These are phyloP conservation scores for Blastobotrys proliferans DNA, from an alignment of 1,139 yeast genomes.

Conservation along the genomic window DNA sequence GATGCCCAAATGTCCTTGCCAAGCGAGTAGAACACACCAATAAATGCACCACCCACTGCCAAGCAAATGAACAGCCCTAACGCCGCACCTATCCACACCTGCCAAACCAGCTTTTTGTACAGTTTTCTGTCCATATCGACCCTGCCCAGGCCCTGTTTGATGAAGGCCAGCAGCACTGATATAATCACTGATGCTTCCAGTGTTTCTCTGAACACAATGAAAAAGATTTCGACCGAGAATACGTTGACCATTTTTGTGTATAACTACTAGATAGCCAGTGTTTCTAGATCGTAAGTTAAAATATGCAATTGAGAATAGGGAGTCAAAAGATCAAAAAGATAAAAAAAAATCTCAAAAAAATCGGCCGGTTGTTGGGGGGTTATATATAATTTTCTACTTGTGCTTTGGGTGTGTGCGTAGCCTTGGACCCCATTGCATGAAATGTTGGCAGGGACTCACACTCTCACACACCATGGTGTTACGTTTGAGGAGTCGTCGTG, in stretches of 20 bases:
- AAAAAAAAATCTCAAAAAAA: conserved; percentile 1
- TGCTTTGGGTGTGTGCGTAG: no score
- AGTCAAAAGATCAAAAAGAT: not conserved
- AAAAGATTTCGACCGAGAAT: conserved; percentile 52
- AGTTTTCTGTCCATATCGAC: conserved; percentile 45
- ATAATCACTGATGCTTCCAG: conserved; percentile 87
- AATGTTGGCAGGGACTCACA: no score
- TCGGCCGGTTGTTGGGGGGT: not conserved
- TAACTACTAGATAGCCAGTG: not conserved
- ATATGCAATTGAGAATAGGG: not conserved
- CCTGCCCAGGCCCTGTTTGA: conserved; percentile 75
- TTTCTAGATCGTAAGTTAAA: not conserved
- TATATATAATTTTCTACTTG: not conserved
- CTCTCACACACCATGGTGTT: no score
- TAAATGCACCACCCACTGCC: conserved; percentile 76
- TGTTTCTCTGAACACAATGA: conserved; percentile 85
- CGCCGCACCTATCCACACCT: conserved; percentile 76
- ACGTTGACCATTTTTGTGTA: conserved; percentile 33
- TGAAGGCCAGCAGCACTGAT: conserved; percentile 83
- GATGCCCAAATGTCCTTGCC: conserved; percentile 80
- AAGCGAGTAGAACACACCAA: conserved; percentile 74
- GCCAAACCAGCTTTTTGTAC: conserved; percentile 60
- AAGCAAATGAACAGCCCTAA: conserved; percentile 72
- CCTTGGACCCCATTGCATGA: no score
- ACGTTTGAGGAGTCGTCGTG: no score